Conservation (phyloP, 805 yeast genomes). For the Lipomyces yamadae region DNA sequence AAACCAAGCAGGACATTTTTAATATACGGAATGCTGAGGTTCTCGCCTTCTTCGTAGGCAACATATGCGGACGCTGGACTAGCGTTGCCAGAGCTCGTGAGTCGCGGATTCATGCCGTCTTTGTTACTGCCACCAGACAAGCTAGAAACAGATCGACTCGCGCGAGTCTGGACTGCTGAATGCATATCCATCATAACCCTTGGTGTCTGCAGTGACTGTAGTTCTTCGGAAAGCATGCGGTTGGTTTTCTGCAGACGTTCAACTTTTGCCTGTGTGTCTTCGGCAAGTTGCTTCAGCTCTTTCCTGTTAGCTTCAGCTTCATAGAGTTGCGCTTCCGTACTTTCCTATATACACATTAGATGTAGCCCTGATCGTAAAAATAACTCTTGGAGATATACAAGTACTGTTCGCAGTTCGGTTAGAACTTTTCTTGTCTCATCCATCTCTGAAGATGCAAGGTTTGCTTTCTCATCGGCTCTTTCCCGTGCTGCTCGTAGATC, state of each 20-base stretch:
- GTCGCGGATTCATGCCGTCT: constrained; percentile 5
- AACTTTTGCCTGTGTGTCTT: constrained; percentile 46
- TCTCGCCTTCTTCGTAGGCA: constrained; percentile 32
- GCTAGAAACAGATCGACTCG: constrained; percentile 22
- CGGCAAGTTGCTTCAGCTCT: constrained; percentile 45
- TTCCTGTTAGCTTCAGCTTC: constrained; percentile 44
- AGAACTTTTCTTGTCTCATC: constrained; percentile 38
- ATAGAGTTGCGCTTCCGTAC: constrained; percentile 41
- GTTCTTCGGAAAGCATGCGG: constrained; percentile 44
- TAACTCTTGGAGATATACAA: constrained; percentile 22
- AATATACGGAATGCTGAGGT: constrained; percentile 60
- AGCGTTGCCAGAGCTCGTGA: background rate
- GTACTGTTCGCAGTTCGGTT: constrained; percentile 38
- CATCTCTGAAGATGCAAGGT: constrained; percentile 42
- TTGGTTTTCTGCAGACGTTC: constrained; percentile 47
- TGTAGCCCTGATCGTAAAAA: background rate
- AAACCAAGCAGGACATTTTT: constrained; percentile 91
- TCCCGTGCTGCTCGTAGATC: constrained; percentile 39
- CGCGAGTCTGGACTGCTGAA: constrained; percentile 3
- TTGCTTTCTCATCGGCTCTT: constrained; percentile 38
- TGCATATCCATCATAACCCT: constrained; percentile 31
- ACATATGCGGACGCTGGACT: constrained; percentile 21
- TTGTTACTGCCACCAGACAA: constrained; percentile 15
- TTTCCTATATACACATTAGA: constrained; percentile 19
- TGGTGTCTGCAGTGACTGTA: constrained; percentile 43